phyloP scores from a whole-genome alignment of 495 filamentous ascomycete genomes.

The Parachaetomium inaequale region DNA sequence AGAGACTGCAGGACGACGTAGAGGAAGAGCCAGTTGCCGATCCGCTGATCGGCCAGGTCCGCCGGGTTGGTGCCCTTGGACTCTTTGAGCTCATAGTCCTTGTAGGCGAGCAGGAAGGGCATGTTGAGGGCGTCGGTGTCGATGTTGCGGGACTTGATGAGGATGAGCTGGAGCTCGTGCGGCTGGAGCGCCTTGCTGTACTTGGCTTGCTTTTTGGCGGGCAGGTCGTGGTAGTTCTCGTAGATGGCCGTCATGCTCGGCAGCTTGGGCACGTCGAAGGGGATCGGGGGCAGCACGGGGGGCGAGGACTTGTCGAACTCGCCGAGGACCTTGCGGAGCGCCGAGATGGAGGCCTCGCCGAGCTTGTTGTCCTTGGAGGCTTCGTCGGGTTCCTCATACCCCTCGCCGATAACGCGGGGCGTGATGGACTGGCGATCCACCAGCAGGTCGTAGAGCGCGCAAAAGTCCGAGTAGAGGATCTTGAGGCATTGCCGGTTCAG shows the following conservation, averaged over 20 bases:
- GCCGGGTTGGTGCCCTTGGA: constrained; percentile 66
- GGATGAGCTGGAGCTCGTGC: constrained; percentile 67
- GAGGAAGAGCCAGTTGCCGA: constrained; percentile 91
- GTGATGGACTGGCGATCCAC: constrained; percentile 70
- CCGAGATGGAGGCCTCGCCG: constrained; percentile 43
- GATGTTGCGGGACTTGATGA: constrained; percentile 72
- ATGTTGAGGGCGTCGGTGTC: constrained; percentile 56
- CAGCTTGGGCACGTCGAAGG: constrained; percentile 81
- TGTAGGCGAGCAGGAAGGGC: constrained; percentile 73
- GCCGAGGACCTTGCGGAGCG: constrained; percentile 67
- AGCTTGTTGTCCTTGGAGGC: constrained; percentile 22
- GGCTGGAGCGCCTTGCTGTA: constrained; percentile 64
- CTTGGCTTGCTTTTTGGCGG: constrained; percentile 68
- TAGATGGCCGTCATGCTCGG: constrained; percentile 63
- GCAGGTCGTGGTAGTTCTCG: constrained; percentile 56
- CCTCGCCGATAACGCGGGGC: constrained; percentile 53
- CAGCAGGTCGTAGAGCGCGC: constrained; percentile 80
- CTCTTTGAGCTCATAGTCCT: constrained; percentile 74
- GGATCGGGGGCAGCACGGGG: constrained; percentile 85
- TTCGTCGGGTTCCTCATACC: constrained; percentile 32
- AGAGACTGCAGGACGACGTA: constrained; percentile 88
- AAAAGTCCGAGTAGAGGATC: constrained; percentile 81
- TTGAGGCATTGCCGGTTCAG: constrained; percentile 79
- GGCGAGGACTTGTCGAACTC: constrained; percentile 87
- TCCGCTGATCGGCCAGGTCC: constrained; percentile 72